Percentiles rank a stretch among this genome's conserved stretches.
Conservation (phyloP, 257 asterid species). For the Catharanthus roseus region DNA sequence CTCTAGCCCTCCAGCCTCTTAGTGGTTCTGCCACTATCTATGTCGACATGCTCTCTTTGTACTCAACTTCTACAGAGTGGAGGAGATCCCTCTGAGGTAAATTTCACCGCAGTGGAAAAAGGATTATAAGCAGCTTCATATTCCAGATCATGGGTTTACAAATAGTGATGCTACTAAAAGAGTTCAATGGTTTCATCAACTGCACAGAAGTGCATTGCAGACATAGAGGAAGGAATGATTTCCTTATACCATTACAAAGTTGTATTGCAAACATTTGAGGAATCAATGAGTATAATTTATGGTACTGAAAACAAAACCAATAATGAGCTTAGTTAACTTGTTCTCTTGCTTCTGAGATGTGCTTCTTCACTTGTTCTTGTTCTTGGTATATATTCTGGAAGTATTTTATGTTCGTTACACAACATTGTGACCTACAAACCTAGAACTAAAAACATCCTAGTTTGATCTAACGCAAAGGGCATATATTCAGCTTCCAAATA, state of each 20-base stretch:
- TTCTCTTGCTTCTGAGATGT: too few species aligned
- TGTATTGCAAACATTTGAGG: slow-evolving; percentile 53
- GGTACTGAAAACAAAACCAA: slow-evolving; percentile 29
- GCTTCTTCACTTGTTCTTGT: too few species aligned
- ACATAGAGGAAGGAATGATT: slow-evolving; percentile 73
- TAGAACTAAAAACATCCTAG: background rate
- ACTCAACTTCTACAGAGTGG: slow-evolving; percentile 70
- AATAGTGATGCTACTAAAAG: slow-evolving; percentile 27
- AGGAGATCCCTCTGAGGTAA: slow-evolving; percentile 65
- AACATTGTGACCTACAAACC: too few species aligned
- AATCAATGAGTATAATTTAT: slow-evolving; percentile 58
- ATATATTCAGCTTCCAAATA: too few species aligned
- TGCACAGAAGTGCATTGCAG: slow-evolving; percentile 66
- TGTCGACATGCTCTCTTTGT: slow-evolving; percentile 75
- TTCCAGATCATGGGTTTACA: slow-evolving; percentile 26
- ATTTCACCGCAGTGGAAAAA: slow-evolving; percentile 62
- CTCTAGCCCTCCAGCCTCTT: too few species aligned
- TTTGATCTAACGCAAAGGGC: too few species aligned
- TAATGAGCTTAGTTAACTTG: too few species aligned
- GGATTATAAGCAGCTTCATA: slow-evolving; percentile 52
- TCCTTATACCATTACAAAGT: slow-evolving; percentile 68
- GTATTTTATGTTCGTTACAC: background rate
- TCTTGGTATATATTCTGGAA: too few species aligned
- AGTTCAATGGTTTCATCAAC: slow-evolving; percentile 43
- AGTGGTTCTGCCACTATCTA: too few species aligned